phyloP scores from a whole-genome alignment of 129 eudicot species.

The Rutidosis leptorrhynchoides region DNA sequence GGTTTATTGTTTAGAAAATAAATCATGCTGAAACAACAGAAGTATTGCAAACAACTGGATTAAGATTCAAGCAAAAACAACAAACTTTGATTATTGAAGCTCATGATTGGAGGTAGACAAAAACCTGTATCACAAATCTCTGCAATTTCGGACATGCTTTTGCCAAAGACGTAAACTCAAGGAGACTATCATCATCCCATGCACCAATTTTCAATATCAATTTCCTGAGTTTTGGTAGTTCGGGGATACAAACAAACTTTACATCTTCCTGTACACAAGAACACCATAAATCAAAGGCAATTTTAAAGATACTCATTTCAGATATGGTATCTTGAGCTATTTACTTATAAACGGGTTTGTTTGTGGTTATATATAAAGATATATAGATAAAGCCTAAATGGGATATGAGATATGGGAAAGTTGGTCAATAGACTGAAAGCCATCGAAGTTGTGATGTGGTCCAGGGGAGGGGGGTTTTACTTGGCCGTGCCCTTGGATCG shows the following conservation, averaged over 20 bases:
- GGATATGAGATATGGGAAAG: background rate
- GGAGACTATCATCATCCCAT: constrained; percentile 53
- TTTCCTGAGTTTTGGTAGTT: constrained; percentile 47
- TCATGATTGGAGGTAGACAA: constrained; percentile 2
- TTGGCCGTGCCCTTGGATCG: too few species aligned
- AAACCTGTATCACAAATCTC: constrained; percentile 57
- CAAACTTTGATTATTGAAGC: background rate
- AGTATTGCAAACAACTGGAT: too few species aligned
- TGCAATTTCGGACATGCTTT: constrained; percentile 49
- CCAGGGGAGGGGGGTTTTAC: too few species aligned
- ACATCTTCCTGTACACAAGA: constrained; percentile 39
- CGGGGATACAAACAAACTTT: constrained; percentile 42
- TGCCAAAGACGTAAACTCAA: constrained; percentile 43
- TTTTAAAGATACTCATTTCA: constrained; percentile 4
- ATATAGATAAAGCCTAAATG: background rate
- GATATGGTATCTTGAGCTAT: background rate
- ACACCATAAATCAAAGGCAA: background rate
- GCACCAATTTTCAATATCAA: constrained; percentile 53
- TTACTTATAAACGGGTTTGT: too few species aligned
- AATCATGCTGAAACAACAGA: too few species aligned
- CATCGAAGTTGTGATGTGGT: too few species aligned
- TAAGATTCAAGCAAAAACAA: too few species aligned
- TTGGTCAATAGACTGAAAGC: background rate
- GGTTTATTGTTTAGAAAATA: too few species aligned
- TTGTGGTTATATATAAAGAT: background rate